phyloP scores from a whole-genome alignment of 1,139 yeast genomes.

The Lipomyces yarrowii region DNA sequence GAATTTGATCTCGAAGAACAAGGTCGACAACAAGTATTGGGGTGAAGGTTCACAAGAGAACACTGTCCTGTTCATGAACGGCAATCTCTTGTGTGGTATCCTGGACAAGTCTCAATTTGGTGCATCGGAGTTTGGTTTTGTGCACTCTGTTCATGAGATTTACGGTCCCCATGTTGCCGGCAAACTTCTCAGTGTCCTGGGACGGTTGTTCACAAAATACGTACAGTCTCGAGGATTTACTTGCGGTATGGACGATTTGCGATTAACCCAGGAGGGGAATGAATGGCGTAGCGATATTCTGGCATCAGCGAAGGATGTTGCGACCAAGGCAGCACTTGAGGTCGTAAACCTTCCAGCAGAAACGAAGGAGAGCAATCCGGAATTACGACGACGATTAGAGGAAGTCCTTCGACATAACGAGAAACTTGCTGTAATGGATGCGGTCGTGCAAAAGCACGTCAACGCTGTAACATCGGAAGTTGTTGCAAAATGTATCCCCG shows the following conservation, averaged over 20 bases:
- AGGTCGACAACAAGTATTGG: conserved; percentile 95
- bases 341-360: conserved; percentile 79
- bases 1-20: conserved; percentile 78
- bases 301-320: conserved; percentile 74
- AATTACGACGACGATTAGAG: conserved; percentile 83
- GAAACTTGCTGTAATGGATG: conserved; percentile 92
- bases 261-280: conserved; percentile 90
- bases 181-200: conserved; percentile 82
- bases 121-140: conserved; percentile 95
- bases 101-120: conserved; percentile 98
- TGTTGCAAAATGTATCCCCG: conserved; percentile 93
- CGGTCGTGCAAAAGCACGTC: conserved; percentile 92
- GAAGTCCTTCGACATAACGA: conserved; percentile 93
- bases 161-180: conserved; percentile 94
- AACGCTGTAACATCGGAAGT: conserved; percentile 90
- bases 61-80: conserved; percentile 80
- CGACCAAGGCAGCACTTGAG: conserved; percentile 90
- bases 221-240: conserved; percentile 92
- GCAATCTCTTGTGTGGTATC: conserved; percentile 88
- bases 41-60: conserved; percentile 81
- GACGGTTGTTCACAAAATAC: conserved; percentile 91
- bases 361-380: conserved; percentile 65
- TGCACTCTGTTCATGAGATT: conserved; percentile 93
- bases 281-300: conserved; percentile 83
- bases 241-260: conserved; percentile 99